Evolutionary conservation across 2,329 filamentous ascomycete genomes (phyloP), one percentile per base, ranked within the genome.

Genomic region (Trichophyton mentagrophytes): DNA sequence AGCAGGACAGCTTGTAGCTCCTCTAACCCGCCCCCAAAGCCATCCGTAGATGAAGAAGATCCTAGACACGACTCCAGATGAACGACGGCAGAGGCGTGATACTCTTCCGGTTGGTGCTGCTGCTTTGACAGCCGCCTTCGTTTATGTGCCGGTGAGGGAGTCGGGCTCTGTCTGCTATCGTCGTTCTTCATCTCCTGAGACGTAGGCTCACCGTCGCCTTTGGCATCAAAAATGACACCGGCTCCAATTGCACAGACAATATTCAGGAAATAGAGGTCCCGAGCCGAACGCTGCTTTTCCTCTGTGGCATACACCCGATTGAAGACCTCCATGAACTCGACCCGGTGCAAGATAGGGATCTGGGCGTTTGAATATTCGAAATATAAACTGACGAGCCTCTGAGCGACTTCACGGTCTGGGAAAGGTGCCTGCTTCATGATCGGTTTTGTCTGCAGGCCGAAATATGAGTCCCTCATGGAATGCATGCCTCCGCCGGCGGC

Each of bases 281-380:
- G 82, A 3, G 90, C 83, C 1, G 87, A 88, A 27, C 87, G 81
- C 59, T 82, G 80, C 62, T 83, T 82, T 55, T 83, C 80, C 20
- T 87, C 83, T 0, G 83, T 81, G 3, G 82, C 79, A 72, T 96
- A 96, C 0, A 90, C 88, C 53, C 84, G 82, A 60, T 95, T 86
- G 70, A 96, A 88, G 75, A 95, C 84, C 53, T 87, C 82, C 85
- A 90, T 90, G 69, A 96, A 97, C 67, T 96, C 90, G 36, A 82
- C 86, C 42, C 89, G 85, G 70, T 97, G 92, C 57, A 97, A 78
- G 49, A 96, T 90, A 0, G 92, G 92, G 65, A 96, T 95, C 73
- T 97, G 92, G 3, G 92, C 91, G 71, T 97, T 97, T 1, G 92
- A 90, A 71, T 96, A 89, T 74, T 96, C 90, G 72, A 97, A 97